A percentile compares a stretch with the other conserved stretches of the same genome.
Evolutionary conservation across 176 grass and related monocot species (phyloP).

Genomic region (Aegilops sharonensis): DNA sequence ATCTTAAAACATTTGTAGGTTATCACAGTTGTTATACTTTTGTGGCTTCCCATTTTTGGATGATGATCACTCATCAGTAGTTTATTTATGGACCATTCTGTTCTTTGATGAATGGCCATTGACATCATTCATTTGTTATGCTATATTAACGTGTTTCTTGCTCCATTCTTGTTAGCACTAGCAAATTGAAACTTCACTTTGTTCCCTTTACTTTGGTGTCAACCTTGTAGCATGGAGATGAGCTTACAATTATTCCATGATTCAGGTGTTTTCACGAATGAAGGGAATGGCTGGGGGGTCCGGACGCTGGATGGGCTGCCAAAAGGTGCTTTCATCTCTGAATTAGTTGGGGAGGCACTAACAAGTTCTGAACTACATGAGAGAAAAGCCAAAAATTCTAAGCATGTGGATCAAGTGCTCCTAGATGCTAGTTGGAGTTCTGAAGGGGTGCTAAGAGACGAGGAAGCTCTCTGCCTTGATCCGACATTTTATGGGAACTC

Average conservation of each 20-base stretch:
- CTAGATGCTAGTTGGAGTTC: constrained; percentile 72
- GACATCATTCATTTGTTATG: background rate
- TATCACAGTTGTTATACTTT: background rate
- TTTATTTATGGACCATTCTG: background rate
- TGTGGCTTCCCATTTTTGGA: background rate
- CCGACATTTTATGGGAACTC: constrained; percentile 73
- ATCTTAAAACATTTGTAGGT: background rate
- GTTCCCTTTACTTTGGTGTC: background rate
- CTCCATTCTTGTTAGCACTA: constrained; percentile 9
- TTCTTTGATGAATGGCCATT: background rate
- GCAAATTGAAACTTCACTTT: background rate
- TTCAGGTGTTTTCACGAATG: constrained; percentile 65
- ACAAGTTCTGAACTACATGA: constrained; percentile 64
- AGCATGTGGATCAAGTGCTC: constrained; percentile 51
- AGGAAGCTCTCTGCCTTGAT: constrained; percentile 72
- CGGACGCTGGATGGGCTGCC: constrained; percentile 62
- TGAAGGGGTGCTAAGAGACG: constrained; percentile 36
- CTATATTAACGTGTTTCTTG: background rate
- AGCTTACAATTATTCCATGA: background rate
- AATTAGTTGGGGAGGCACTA: constrained; percentile 75
- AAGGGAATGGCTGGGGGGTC: constrained; percentile 80
- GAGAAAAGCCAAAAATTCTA: constrained; percentile 45
- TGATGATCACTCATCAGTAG: background rate
- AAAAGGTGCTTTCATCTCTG: constrained; percentile 78
- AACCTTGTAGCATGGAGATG: constrained; percentile 8